Evolutionary conservation across 2,329 filamentous ascomycete genomes (phyloP), one percentile per base, ranked within the genome.

Genomic region (Phaeomoniella chlamydospora): DNA sequence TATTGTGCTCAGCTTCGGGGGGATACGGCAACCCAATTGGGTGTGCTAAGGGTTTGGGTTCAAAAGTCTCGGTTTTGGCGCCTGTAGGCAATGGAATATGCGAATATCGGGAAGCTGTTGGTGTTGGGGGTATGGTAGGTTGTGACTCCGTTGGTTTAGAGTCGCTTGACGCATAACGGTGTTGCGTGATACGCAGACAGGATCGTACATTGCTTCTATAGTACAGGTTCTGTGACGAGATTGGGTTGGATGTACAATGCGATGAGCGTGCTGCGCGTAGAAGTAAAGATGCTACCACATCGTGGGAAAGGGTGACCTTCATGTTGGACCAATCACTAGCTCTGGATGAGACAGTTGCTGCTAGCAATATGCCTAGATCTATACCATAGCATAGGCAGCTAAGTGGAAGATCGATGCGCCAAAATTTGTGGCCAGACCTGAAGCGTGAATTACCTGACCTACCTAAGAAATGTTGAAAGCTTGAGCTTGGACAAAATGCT

Each of bases 11-110:
- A 10, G 73, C 61, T 39, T 67, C 61, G 0, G 90, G 90, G 2
- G 86, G 80, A 26, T 72, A 60, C 9, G 68, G 66, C 58, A 93
- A 74, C 42, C 90, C 90, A 45, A 98, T 88, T 11, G 90, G 88
- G 26, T 84, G 75, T 29, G 65, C 62, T 37, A 78, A 64, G 1
- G 63, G 62, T 34, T 65, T 62, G 5, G 70, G 71, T 4, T 60
- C 57, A 50, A 70, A 70, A 34, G 66, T 59, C 41, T 55, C 47
- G 22, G 46, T 42, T 34, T 35, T 39, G 32, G 57, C 56, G 30
- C 51, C 52, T 35, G 39, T 43, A n/a, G 42, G 46, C 16, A 44
- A 45, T 10, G 38, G 45, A 22, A 41, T 51, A 31, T 36, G 36
- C 13, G 45, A 49, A 29, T n/a, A 15, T 16, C 15, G 15, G 13